Conservation (phyloP, 1,139 yeast genomes). For the Candida gigantensis region DNA sequence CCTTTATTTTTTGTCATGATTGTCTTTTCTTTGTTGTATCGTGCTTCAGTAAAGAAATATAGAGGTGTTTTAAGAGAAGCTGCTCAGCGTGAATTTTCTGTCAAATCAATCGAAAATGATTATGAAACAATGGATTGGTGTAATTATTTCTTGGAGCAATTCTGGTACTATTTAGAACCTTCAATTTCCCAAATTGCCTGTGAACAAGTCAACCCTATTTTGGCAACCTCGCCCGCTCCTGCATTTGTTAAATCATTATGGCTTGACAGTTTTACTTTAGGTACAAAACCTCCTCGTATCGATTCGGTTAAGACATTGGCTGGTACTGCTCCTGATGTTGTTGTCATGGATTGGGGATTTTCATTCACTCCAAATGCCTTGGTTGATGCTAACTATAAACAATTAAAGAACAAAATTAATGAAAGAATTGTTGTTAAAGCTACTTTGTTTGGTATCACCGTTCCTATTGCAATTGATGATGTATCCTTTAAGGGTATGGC, state of each 20-base stretch:
- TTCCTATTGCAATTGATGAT: slow-evolving; percentile 64
- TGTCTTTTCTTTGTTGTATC: slow-evolving; percentile 63
- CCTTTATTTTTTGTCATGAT: slow-evolving; percentile 75
- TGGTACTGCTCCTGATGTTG: slow-evolving; percentile 86
- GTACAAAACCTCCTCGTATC: slow-evolving; percentile 92
- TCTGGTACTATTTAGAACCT: slow-evolving; percentile 91
- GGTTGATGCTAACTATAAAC: slow-evolving; percentile 81
- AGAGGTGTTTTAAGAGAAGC: slow-evolving; percentile 72
- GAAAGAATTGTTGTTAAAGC: slow-evolving; percentile 74
- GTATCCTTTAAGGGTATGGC: slow-evolving; percentile 66
- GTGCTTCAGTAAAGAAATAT: slow-evolving; percentile 81
- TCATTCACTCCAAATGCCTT: slow-evolving; percentile 89
- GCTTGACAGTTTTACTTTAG: slow-evolving; percentile 86
- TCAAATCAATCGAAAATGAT: slow-evolving; percentile 79
- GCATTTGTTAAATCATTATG: slow-evolving; percentile 78
- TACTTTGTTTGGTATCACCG: slow-evolving; percentile 62
- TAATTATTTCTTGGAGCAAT: slow-evolving; percentile 81
- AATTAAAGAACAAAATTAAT: slow-evolving; percentile 77
- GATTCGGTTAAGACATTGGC: slow-evolving; percentile 86
- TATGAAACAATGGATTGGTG: slow-evolving; percentile 95
- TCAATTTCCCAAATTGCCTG: slow-evolving; percentile 83
- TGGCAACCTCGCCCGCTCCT: slow-evolving; percentile 79
- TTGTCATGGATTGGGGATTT: slow-evolving; percentile 94
- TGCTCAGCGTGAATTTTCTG: slow-evolving; percentile 82
- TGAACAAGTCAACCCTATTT: slow-evolving; percentile 78